These are phyloP conservation scores for Fragilariopsis cylindrus DNA, from an alignment of 108 stramenopile species.

Conservation along the genomic window DNA sequence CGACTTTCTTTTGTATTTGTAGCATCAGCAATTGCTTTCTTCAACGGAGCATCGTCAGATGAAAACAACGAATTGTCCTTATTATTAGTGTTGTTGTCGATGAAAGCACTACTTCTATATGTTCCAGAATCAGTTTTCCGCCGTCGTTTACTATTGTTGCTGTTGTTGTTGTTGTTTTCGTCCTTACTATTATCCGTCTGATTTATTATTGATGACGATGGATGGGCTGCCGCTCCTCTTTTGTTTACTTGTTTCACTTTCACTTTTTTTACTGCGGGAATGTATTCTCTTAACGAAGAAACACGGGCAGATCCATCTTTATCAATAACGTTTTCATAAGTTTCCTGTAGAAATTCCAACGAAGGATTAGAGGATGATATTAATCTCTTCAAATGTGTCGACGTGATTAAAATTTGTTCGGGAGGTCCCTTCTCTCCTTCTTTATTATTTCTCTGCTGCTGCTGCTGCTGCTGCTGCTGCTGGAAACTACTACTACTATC, in stretches of 20 bases:
- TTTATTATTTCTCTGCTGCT: neutral
- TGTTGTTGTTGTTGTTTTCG: neutral
- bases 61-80: too few relatives aligned
- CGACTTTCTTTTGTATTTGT: neutral
- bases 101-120: too few relatives aligned
- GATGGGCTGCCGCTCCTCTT: neutral
- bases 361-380: neutral
- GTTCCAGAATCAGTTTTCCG: too few relatives aligned
- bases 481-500: neutral
- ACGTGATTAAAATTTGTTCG: neutral
- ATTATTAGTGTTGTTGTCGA: too few relatives aligned
- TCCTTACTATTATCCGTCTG: neutral
- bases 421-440: neutral
- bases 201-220: neutral
- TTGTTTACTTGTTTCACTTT: neutral
- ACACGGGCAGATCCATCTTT: neutral
- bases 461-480: too few relatives aligned
- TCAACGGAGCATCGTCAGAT: neutral
- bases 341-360: neutral
- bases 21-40: slow-evolving; percentile 5
- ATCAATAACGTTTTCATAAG: neutral
- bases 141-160: neutral
- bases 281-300: neutral
- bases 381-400: neutral
- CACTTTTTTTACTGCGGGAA: neutral